phyloP scores from a whole-genome alignment of 805 yeast species.

The Metschnikowia lachancei region DNA sequence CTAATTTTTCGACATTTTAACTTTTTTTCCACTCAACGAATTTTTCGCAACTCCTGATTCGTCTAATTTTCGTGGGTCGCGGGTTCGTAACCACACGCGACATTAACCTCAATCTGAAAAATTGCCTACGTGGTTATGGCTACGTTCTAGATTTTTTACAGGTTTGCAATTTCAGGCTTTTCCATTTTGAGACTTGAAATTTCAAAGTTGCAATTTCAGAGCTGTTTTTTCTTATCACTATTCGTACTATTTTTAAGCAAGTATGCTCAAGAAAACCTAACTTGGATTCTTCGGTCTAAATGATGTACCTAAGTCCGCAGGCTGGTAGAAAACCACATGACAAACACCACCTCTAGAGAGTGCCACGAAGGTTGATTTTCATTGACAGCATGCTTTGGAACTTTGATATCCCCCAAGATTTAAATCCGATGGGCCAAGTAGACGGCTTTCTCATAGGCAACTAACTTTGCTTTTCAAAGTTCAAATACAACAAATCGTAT shows the following conservation, averaged over 20 bases:
- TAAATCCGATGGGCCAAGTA: not conserved
- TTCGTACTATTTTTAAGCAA: not conserved
- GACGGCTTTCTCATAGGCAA: not conserved
- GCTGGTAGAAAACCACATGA: slow-evolving; percentile 8
- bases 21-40: not conserved
- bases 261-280: not conserved
- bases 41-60: slow-evolving; percentile 8
- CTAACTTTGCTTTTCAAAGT: slow-evolving; percentile 45
- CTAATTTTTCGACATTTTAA: not conserved
- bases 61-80: not conserved
- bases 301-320: slow-evolving; percentile 8
- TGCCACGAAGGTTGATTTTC: slow-evolving; percentile 4
- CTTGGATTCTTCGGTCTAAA: not conserved
- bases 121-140: too few relatives aligned
- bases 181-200: too few relatives aligned
- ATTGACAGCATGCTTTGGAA: not conserved
- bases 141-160: too few relatives aligned
- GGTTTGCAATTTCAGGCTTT: too few relatives aligned
- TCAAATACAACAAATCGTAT: slow-evolving; percentile 69
- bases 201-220: too few relatives aligned
- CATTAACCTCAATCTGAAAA: not conserved
- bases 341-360: slow-evolving; percentile 15
- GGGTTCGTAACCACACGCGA: slow-evolving; percentile 1
- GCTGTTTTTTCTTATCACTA: too few relatives aligned
- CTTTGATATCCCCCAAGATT: slow-evolving; percentile 20